A percentile compares a stretch with the other conserved stretches of the same genome.
Evolutionary conservation across 1,284 basidiomycete genomes (phyloP).

Genomic region (Abortiporus biennis): DNA sequence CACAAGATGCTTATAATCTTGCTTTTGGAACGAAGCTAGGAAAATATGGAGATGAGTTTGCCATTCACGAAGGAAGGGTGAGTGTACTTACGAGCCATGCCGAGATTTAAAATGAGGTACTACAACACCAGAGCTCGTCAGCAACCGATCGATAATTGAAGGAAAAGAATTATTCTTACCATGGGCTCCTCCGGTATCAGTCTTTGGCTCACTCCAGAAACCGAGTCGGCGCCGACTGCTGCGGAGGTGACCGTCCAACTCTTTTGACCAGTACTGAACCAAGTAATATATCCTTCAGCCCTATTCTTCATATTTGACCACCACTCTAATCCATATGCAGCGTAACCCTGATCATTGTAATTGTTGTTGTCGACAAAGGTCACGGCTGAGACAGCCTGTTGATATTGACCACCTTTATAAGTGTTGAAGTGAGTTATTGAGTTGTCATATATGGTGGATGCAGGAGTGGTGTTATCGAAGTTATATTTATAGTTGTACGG

Average conservation of each 20-base stretch:
- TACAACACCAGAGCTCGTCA: conserved; percentile 22
- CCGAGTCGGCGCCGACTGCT: conserved; percentile 54
- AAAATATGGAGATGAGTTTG: background rate
- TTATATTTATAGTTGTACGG: conserved; percentile 71
- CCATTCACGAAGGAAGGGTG: conserved; percentile 20
- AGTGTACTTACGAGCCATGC: conserved; percentile 59
- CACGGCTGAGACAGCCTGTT: conserved; percentile 74
- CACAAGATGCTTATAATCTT: conserved; percentile 56
- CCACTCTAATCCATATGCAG: conserved; percentile 69
- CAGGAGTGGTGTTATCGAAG: conserved; percentile 47
- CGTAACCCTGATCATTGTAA: conserved; percentile 49
- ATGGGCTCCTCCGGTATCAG: conserved; percentile 78
- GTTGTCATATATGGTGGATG: conserved; percentile 49
- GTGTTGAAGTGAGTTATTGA: conserved; percentile 52
- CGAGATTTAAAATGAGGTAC: conserved; percentile 74
- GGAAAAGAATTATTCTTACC: conserved; percentile 32
- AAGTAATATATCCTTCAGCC: conserved; percentile 65
- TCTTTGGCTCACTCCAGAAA: conserved; percentile 48
- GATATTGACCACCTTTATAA: conserved; percentile 74
- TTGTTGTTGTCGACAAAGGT: conserved; percentile 46
- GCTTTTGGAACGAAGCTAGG: conserved; percentile 55
- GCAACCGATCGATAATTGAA: background rate
- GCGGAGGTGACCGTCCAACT: conserved; percentile 64
- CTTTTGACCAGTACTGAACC: conserved; percentile 55
- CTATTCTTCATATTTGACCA: conserved; percentile 62